Base-by-base conservation (phyloP, 2,329 filamentous ascomycete genomes). In the Aureobasidium vineae region DNA sequence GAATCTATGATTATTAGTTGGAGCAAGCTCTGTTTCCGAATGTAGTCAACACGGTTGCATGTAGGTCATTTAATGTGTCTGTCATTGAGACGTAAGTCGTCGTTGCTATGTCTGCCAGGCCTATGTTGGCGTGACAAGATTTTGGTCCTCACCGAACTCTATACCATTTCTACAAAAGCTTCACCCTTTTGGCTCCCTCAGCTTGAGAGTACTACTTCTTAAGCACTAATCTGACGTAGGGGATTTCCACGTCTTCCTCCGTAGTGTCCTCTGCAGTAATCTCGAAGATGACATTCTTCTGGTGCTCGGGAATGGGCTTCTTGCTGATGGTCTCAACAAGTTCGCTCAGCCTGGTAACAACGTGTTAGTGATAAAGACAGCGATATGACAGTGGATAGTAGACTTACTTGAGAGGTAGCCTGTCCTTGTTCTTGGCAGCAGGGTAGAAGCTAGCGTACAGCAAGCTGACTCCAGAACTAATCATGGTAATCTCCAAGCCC, bases 241-340 rank as follows among this genome's bases (percentile, higher is more conserved):
- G 95, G 71, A 98, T 90, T 80, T 99, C 95, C 1, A 98, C 94
- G 77, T 99, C 95, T 79, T 98, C 92, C 70, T 90, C 94, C 3
- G 87, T 88, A 74, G 86, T 81, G 75, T 98, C 95, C 76, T 98
- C 94, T 0, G 90, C 91, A 7, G 95, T 96, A 71, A 97, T 90
- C 81, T 98, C 95, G 75, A 98, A 96, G 72, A 98, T 97, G 69
- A 98, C 86, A 73, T 97, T 94, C 83, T 90, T 95, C 81, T 97
- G 92, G 76, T 98, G 94, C 4, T 86, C 85, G 0, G 95, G 94
- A 67, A 99, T 89, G 2, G 89, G 85, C 83, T 97, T 97, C 84
- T 94, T 96, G 69, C 91, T 96, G 70, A 99, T 90, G 53, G 86
- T 86, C 79, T 94, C 91, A 5, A 97, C 89, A 59, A 99, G 84